A percentile compares a stretch with the other conserved stretches of the same genome.
phyloP scores from a whole-genome alignment of 257 asterid genomes.

The Fraxinus pennsylvanica region DNA sequence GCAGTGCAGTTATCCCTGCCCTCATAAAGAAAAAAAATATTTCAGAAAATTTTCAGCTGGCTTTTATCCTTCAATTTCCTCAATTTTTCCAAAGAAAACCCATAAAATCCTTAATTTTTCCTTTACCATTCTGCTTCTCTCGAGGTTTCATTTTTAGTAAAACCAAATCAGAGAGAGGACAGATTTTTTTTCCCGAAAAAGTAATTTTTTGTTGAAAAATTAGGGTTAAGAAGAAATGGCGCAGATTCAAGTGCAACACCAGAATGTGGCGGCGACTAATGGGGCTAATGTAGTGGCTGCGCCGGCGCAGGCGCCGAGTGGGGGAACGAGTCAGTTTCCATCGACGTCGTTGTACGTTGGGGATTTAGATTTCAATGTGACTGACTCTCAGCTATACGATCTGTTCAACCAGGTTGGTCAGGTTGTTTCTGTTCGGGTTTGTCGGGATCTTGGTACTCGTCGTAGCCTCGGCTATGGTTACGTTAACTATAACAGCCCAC shows the following conservation, averaged over 20 bases:
- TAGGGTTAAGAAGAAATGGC: conserved; percentile 42
- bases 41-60: no score
- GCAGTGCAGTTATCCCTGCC: no score
- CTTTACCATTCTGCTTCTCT: no score
- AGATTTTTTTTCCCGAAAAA: no score
- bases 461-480: conserved; percentile 86
- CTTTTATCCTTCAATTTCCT: no score
- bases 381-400: conserved; percentile 81
- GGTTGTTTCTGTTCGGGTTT: conserved; percentile 83
- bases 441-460: conserved; percentile 67
- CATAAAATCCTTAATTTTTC: no score
- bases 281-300: conserved; percentile 50
- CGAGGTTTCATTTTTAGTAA: no score
- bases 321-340: conserved; percentile 39
- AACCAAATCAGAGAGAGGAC: no score
- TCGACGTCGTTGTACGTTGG: conserved; percentile 79
- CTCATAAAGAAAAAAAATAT: no score
- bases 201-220: no score
- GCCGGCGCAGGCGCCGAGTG: conserved; percentile 25
- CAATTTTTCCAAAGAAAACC: no score
- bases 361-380: conserved; percentile 67
- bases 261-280: conserved; percentile 36
- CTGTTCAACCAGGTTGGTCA: conserved; percentile 78
- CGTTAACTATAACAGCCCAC: conserved; percentile 68
- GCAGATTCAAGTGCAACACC: conserved; percentile 73